Conservation (phyloP, 495 filamentous ascomycete species). For the Tuber umbilicatum region DNA sequence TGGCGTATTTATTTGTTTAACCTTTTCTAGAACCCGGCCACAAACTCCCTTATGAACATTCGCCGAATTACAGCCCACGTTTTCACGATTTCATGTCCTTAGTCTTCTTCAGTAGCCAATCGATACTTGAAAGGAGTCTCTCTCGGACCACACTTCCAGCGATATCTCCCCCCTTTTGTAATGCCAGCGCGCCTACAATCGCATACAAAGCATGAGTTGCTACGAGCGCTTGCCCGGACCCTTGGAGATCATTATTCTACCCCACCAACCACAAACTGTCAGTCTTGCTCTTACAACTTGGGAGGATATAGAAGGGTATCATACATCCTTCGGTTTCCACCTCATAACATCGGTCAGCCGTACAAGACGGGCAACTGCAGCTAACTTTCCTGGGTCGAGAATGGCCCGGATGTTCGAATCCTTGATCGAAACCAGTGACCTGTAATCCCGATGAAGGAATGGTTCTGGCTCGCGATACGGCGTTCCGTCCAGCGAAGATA, state of each 20-base stretch:
- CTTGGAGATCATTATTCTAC: constrained; percentile 62
- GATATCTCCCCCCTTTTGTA: constrained; percentile 74
- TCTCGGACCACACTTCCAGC: constrained; percentile 70
- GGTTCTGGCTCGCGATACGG: constrained; percentile 53
- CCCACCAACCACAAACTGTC: not conserved
- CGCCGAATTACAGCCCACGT: not conserved
- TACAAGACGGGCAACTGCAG: constrained; percentile 59
- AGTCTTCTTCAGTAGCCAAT: not conserved
- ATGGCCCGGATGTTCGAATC: constrained; percentile 50
- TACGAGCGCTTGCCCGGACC: constrained; percentile 66
- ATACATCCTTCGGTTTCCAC: constrained; percentile 79
- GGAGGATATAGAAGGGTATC: constrained; percentile 29
- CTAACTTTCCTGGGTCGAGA: constrained; percentile 55
- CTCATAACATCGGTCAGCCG: constrained; percentile 66
- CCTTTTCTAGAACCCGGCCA: not conserved
- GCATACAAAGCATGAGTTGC: constrained; percentile 72
- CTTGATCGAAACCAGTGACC: constrained; percentile 63
- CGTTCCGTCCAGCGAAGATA: constrained; percentile 39
- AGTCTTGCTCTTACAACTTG: constrained; percentile 11
- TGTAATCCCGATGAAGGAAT: constrained; percentile 66
- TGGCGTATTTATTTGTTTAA: not conserved
- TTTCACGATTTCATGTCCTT: not conserved
- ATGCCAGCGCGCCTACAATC: constrained; percentile 75
- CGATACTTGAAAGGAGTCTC: constrained; percentile 53
- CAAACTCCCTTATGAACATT: not conserved